A percentile compares a stretch with the other conserved stretches of the same genome.
These are phyloP conservation scores for Verticillium nubilum DNA, from an alignment of 2,329 filamentous ascomycete species.

Conservation along the genomic window DNA sequence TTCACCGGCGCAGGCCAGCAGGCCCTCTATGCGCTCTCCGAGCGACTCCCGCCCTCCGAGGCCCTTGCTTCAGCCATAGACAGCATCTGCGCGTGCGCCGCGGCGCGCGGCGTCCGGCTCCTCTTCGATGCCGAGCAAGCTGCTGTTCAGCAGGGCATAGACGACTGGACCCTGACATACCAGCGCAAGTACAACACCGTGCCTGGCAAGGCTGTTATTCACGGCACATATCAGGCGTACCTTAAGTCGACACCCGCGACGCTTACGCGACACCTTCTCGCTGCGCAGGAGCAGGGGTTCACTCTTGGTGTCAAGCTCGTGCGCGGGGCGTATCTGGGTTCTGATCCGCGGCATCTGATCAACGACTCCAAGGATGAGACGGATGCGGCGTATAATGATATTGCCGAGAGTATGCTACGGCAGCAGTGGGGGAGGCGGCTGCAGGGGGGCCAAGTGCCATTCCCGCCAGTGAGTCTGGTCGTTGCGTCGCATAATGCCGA, in stretches of 20 bases:
- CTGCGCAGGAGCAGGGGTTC: constrained; percentile 55
- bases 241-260: constrained; percentile 56
- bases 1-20: constrained; percentile 79
- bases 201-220: constrained; percentile 61
- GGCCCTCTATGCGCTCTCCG: constrained; percentile 61
- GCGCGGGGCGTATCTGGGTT: constrained; percentile 66
- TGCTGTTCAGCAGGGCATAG: constrained; percentile 71
- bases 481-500: constrained; percentile 79
- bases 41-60: constrained; percentile 55
- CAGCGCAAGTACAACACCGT: constrained; percentile 70
- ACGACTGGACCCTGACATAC: constrained; percentile 72
- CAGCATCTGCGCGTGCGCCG: constrained; percentile 67
- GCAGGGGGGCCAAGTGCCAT: constrained; percentile 28
- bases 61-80: constrained; percentile 66
- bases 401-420: constrained; percentile 62
- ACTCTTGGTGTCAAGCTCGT: constrained; percentile 71
- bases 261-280: constrained; percentile 53
- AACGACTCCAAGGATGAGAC: constrained; percentile 68
- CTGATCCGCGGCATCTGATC: constrained; percentile 64
- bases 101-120: constrained; percentile 62
- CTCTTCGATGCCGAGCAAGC: constrained; percentile 86
- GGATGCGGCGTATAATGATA: constrained; percentile 65
- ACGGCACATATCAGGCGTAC: constrained; percentile 76
- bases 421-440: constrained; percentile 46
- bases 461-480: constrained; percentile 59